phyloP scores from a whole-genome alignment of 2,329 filamentous ascomycete species.

The Tolypocladium nubicola region DNA sequence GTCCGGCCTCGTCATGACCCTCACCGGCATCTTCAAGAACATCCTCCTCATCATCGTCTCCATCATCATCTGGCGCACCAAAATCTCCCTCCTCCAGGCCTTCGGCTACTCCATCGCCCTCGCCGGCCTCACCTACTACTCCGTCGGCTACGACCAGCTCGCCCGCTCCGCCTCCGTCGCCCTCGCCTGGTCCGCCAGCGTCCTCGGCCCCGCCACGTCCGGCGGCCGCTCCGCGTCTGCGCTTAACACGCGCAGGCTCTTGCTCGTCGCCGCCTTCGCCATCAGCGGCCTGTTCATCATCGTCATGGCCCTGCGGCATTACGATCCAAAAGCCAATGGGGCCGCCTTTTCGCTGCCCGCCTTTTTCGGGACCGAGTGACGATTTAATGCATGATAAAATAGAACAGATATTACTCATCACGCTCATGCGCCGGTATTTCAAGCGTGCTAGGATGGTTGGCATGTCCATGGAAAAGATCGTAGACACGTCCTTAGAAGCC shows the following conservation, averaged over 20 bases:
- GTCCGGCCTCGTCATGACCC: constrained; percentile 73
- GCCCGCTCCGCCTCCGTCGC: constrained; percentile 11
- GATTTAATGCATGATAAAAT: neutral
- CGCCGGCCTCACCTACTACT: constrained; percentile 38
- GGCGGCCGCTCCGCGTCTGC: constrained; percentile 3
- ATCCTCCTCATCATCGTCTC: constrained; percentile 71
- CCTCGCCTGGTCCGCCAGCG: constrained; percentile 11
- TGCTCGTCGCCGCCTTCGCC: constrained; percentile 6
- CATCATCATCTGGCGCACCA: constrained; percentile 68
- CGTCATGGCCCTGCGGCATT: constrained; percentile 5
- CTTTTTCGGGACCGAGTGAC: constrained; percentile 8
- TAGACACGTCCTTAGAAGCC: neutral
- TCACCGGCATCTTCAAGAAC: constrained; percentile 80
- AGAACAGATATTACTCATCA: neutral
- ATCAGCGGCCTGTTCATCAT: constrained; percentile 8
- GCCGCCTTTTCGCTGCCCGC: neutral
- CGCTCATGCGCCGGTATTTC: neutral
- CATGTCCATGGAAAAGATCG: neutral
- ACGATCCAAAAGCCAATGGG: constrained; percentile 1
- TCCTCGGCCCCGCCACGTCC: constrained; percentile 10
- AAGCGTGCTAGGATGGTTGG: neutral
- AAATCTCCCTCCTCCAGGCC: constrained; percentile 59
- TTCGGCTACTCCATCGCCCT: constrained; percentile 68
- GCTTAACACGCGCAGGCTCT: constrained; percentile 4
- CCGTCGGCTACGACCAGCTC: constrained; percentile 26